Base-by-base conservation (phyloP, 345 rosid species). In the Geranium rotundifolium region DNA sequence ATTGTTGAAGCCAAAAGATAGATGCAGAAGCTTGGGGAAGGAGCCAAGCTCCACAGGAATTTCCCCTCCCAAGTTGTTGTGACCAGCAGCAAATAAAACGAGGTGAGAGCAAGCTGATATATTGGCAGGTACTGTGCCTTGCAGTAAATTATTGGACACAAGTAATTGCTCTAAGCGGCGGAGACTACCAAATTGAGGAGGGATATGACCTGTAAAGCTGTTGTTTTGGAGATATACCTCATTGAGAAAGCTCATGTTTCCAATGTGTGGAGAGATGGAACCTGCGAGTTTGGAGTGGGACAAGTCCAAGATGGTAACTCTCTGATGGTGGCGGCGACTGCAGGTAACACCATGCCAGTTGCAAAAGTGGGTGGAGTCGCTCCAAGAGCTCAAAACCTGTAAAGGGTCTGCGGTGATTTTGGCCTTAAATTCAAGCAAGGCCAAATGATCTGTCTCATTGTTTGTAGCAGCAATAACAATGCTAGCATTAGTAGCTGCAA, bases 11-110 rank as follows among this genome's bases (percentile, higher is more conserved):
- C 2, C 8, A 63, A 5, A 17, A 0, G 0, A 15, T 71, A 23
- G 0, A 0, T 0, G 0, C 0, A 10, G 8, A 23, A 77, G 77
- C 15, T 73, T 71, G 2, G 1, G 0, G 54, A 79, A 9, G 4
- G 63, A 64, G 3, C 61, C 66, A n/a, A 76, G 41, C 0, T 69
- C 67, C 9, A 1, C 17, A 4, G 79, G 79, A 61, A 78, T 63
- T 29, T 31, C 29, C 17, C 73, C 65, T 4, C 1, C 50, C 8
- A 66, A 54, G 3, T 20, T 9, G 54, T 77, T 71, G 0, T 0
- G 0, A 0, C 1, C 19, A 4, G 68, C n/a, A 1, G 0, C 0
- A 2, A 71, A 8, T 0, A 0, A 0, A 0, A 29, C 0, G 0
- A 74, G 75, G 7, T 56, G 31, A 0, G 62, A 31, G 59, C 79